Percentiles rank a stretch among this genome's conserved stretches.
phyloP scores from a whole-genome alignment of 176 grass and related monocot genomes.

The Oropetium thomaeum region DNA sequence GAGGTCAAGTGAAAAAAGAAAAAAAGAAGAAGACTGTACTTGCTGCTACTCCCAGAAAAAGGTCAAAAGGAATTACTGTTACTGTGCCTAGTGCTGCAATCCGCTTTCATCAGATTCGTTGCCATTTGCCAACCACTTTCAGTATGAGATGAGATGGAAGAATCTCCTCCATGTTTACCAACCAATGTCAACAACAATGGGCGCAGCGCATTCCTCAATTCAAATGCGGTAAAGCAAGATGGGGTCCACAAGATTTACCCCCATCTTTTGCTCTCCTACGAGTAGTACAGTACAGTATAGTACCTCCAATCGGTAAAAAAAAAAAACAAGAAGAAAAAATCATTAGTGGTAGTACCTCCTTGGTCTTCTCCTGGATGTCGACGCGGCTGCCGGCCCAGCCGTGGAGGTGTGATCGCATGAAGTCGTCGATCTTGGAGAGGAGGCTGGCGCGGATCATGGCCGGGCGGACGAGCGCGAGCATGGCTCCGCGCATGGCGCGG shows the following conservation, averaged over 20 bases:
- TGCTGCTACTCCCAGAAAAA: neutral
- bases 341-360: slow-evolving; percentile 60
- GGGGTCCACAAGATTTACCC: neutral
- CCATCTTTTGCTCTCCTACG: no score
- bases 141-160: neutral
- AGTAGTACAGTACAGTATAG: no score
- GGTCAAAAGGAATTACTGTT: slow-evolving; percentile 12
- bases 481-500: slow-evolving; percentile 70
- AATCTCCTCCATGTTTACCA: neutral
- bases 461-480: slow-evolving; percentile 65
- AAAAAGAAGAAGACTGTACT: no score
- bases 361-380: slow-evolving; percentile 95
- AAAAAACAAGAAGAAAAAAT: neutral
- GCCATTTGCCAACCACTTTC: neutral
- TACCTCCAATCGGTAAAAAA: no score
- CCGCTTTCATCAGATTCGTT: neutral
- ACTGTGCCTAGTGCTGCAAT: neutral
- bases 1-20: neutral
- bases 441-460: slow-evolving; percentile 60
- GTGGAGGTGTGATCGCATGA: slow-evolving; percentile 68
- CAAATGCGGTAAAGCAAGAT: slow-evolving; percentile 2
- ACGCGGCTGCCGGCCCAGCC: slow-evolving; percentile 54
- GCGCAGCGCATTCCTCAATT: neutral
- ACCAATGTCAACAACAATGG: slow-evolving; percentile 17
- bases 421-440: slow-evolving; percentile 80